These are phyloP conservation scores for Cenchrus purpureus DNA, from an alignment of 176 grass and related monocot species.

Conservation along the genomic window DNA sequence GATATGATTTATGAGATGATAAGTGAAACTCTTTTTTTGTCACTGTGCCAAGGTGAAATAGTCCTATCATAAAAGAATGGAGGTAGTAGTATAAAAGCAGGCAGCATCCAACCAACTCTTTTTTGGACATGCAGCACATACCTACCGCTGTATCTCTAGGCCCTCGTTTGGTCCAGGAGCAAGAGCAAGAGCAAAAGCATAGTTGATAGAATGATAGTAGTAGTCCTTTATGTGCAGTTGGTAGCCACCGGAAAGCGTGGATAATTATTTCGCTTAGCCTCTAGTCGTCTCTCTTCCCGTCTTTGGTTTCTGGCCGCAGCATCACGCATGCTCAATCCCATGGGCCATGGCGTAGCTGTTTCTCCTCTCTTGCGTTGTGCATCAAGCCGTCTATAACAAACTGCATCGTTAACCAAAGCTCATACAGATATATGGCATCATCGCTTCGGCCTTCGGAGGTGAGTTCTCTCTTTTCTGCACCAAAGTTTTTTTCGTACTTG, in stretches of 20 bases:
- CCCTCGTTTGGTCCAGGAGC: neutral
- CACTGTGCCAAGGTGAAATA: too few relatives aligned
- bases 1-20: too few relatives aligned
- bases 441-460: neutral
- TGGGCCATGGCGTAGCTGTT: too few relatives aligned
- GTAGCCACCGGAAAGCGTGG: slow-evolving; percentile 1
- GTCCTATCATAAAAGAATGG: too few relatives aligned
- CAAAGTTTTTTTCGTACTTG: neutral
- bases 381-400: neutral
- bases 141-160: neutral
- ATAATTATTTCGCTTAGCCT: slow-evolving; percentile 1
- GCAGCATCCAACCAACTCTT: neutral
- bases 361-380: too few relatives aligned
- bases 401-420: neutral
- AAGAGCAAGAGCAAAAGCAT: neutral
- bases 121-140: neutral
- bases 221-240: neutral
- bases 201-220: too few relatives aligned
- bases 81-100: too few relatives aligned
- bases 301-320: neutral
- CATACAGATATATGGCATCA: neutral
- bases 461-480: neutral
- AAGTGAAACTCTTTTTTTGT: too few relatives aligned
- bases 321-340: neutral
- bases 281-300: neutral